phyloP scores from a whole-genome alignment of 257 asterid genomes.

The Paraleonurus japonicus region DNA sequence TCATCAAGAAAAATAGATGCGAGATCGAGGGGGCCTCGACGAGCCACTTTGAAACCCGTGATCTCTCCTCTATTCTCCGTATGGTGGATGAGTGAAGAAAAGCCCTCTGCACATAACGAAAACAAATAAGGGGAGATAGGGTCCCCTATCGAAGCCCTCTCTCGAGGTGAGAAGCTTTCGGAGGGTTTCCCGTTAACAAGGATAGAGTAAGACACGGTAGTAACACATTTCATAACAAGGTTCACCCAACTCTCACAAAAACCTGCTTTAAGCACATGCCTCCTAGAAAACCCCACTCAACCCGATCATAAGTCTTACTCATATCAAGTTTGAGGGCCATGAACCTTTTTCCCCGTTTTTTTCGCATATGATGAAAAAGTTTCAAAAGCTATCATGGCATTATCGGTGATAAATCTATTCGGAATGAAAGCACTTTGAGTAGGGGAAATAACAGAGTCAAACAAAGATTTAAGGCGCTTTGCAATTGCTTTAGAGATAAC shows the following conservation, averaged over 20 bases:
- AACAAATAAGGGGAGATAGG: neutral
- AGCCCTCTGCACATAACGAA: neutral
- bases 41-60: neutral
- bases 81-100: neutral
- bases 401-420: neutral
- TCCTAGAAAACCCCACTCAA: neutral
- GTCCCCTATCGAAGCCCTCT: neutral
- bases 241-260: neutral
- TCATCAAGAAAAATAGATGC: neutral
- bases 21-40: neutral
- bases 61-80: neutral
- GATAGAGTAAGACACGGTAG: neutral
- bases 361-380: neutral
- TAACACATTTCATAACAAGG: neutral
- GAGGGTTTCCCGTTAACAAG: neutral
- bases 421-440: neutral
- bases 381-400: neutral
- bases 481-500: no score
- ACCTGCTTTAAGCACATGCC: neutral
- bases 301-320: neutral
- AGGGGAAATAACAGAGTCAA: no score
- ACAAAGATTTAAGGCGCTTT: no score
- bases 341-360: neutral
- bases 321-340: neutral
- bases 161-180: neutral